phyloP scores from a whole-genome alignment of 331 rosid species.

The Spiraea crenata region DNA sequence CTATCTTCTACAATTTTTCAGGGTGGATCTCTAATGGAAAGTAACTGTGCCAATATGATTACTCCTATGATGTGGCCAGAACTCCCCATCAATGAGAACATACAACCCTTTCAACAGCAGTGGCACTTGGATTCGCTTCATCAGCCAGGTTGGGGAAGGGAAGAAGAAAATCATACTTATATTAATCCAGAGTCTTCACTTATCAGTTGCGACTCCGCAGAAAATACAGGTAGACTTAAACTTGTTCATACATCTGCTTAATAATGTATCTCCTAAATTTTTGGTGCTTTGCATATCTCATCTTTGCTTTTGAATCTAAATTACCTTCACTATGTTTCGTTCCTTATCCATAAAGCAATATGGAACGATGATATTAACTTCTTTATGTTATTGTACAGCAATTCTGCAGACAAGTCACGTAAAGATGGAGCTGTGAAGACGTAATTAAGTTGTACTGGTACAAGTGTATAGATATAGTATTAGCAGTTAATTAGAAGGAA shows the following conservation, averaged over 20 bases:
- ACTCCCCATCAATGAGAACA: constrained; percentile 49
- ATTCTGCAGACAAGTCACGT: constrained; percentile 77
- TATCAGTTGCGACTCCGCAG: constrained; percentile 71
- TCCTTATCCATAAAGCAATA: not conserved
- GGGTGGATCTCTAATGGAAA: constrained; percentile 64
- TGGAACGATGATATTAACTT: not conserved
- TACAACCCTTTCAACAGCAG: constrained; percentile 77
- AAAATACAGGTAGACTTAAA: constrained; percentile 67
- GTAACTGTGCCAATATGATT: constrained; percentile 59
- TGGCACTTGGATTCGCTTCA: constrained; percentile 65
- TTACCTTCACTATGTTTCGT: not conserved
- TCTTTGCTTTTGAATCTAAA: not conserved
- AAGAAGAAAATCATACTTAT: constrained; percentile 65
- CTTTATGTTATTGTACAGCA: constrained; percentile 51
- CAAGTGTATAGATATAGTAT: constrained; percentile 86
- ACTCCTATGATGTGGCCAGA: constrained; percentile 77
- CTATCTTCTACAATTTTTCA: constrained; percentile 39
- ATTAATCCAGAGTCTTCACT: constrained; percentile 71
- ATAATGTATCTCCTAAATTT: not conserved
- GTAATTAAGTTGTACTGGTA: constrained; percentile 37
- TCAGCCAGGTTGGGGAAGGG: constrained; percentile 74
- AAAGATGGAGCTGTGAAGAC: constrained; percentile 91
- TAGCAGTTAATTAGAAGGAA: constrained; percentile 47
- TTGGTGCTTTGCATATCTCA: not conserved
- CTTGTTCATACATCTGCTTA: not conserved